A percentile compares a stretch with the other conserved stretches of the same genome.
phyloP scores from a whole-genome alignment of 2,329 filamentous ascomycete genomes.

The Diaporthe sp. region DNA sequence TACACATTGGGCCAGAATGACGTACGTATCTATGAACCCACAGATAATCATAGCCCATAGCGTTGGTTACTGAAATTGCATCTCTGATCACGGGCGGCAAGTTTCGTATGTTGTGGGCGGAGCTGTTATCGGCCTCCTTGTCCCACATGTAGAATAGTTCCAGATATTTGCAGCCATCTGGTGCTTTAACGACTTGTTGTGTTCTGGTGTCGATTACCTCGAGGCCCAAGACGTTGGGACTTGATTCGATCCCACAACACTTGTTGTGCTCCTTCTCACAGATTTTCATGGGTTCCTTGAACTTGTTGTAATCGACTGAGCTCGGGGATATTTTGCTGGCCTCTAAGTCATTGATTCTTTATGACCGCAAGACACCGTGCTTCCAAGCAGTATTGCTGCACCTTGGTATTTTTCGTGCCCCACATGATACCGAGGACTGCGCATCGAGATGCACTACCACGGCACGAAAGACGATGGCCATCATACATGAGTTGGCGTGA shows the following conservation, averaged over 20 bases:
- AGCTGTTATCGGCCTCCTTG: background rate
- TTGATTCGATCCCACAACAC: background rate
- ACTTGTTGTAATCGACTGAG: background rate
- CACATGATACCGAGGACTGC: background rate
- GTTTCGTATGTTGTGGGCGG: background rate
- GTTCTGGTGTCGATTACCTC: background rate
- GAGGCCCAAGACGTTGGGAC: background rate
- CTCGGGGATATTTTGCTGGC: background rate
- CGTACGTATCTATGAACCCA: conserved; percentile 17
- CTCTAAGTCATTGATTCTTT: background rate
- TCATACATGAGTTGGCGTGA: background rate
- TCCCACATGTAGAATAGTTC: conserved; percentile 3
- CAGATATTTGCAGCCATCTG: background rate
- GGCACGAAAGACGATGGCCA: background rate
- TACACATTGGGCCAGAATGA: background rate
- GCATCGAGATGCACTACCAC: background rate
- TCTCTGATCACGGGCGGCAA: background rate
- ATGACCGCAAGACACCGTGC: background rate
- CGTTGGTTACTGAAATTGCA: background rate
- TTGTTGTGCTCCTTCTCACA: background rate
- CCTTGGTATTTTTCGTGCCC: no score
- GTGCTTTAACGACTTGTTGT: background rate
- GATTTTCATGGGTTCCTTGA: background rate
- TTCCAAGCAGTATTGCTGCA: no score
- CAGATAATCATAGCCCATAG: background rate